Evolutionary conservation across 2,329 filamentous ascomycete species (phyloP).

Genomic region (Microascus cirrosus): DNA sequence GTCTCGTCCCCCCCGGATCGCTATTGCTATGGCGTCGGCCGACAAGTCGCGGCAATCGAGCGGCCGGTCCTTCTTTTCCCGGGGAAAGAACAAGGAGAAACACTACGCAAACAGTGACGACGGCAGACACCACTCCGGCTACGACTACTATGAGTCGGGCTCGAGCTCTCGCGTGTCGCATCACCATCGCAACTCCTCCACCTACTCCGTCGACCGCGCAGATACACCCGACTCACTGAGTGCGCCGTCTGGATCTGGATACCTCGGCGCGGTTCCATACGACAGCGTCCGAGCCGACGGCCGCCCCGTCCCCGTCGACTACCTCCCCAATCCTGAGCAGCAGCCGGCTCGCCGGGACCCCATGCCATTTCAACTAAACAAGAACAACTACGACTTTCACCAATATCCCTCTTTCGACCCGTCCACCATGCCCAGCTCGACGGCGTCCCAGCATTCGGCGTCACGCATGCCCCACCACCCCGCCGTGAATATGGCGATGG

Average conservation of each 20-base stretch:
- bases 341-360: conserved; percentile 58
- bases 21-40: conserved; percentile 44
- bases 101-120: conserved; percentile 43
- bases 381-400: conserved; percentile 67
- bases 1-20: conserved; percentile 8
- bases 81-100: conserved; percentile 69
- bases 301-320: conserved; percentile 61
- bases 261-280: conserved; percentile 83
- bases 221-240: conserved; percentile 55
- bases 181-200: conserved; percentile 62
- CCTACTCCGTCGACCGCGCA: conserved; percentile 59
- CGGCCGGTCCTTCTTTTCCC: conserved; percentile 68
- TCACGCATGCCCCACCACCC: conserved; percentile 46
- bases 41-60: conserved; percentile 72
- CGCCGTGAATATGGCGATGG: conserved; percentile 57
- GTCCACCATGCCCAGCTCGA: conserved; percentile 30
- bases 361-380: conserved; percentile 74
- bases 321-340: conserved; percentile 54
- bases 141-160: conserved; percentile 48
- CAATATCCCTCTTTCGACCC: conserved; percentile 72
- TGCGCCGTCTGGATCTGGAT: conserved; percentile 68
- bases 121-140: conserved; percentile 44
- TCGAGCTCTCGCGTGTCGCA: conserved; percentile 55
- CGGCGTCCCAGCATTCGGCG: conserved; percentile 38
- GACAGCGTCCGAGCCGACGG: conserved; percentile 56